A percentile compares a stretch with the other conserved stretches of the same genome.
These are phyloP conservation scores for Verticillium zaregamsianum DNA, from an alignment of 2,329 filamentous ascomycete genomes.

Conservation along the genomic window DNA sequence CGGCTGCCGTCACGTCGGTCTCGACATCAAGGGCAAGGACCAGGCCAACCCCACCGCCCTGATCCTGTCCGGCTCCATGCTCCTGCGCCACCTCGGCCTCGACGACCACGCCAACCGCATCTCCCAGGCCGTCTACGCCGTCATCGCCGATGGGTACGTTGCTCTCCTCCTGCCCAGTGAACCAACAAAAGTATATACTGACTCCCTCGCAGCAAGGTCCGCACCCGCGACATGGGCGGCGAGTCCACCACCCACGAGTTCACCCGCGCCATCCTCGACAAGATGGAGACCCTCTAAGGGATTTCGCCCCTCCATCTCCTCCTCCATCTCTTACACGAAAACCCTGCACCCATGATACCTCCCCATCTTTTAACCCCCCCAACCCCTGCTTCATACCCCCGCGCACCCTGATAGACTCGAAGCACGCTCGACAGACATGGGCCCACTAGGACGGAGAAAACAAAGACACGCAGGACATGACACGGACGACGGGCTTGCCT, in stretches of 20 bases:
- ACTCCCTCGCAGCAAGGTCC: conserved; percentile 62
- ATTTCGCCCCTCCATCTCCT: neutral
- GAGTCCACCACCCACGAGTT: conserved; percentile 87
- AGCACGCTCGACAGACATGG: neutral
- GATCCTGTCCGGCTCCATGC: conserved; percentile 93
- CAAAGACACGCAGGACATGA: neutral
- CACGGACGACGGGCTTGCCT: neutral
- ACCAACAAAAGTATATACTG: conserved; percentile 25
- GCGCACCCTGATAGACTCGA: neutral
- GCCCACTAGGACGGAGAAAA: neutral
- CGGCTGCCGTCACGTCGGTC: conserved; percentile 96
- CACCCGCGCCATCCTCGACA: conserved; percentile 87
- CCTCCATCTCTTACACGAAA: neutral
- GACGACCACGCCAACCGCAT: conserved; percentile 99
- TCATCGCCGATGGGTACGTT: conserved; percentile 84
- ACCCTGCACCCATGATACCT: conserved; percentile 4
- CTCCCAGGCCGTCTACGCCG: conserved; percentile 74
- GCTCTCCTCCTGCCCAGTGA: neutral
- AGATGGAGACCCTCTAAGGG: conserved; percentile 78
- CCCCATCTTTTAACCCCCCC: conserved; percentile 1
- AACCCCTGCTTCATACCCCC: neutral
- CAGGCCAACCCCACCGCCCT: conserved; percentile 97
- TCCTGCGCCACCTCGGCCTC: conserved; percentile 92
- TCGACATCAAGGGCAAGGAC: conserved; percentile 99
- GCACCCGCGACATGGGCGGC: conserved; percentile 96